phyloP scores from a whole-genome alignment of 2,329 filamentous ascomycete genomes.

The Capronia americana region DNA sequence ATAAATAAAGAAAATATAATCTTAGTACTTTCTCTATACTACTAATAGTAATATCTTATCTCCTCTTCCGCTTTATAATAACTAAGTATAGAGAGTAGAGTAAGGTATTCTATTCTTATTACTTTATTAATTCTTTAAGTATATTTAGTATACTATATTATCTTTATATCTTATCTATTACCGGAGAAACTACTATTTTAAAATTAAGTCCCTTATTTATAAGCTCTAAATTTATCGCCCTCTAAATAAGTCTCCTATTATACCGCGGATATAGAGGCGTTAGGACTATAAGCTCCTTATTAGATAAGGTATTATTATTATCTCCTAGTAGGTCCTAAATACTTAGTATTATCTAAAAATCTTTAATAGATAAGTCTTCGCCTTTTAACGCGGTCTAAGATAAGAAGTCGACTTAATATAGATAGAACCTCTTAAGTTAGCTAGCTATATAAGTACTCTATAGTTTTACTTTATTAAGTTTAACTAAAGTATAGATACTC shows the following conservation, averaged over 20 bases:
- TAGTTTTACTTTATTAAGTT: neutral
- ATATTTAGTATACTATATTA: neutral
- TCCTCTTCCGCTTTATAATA: conserved; percentile 10
- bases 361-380: neutral
- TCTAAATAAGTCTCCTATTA: neutral
- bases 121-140: neutral
- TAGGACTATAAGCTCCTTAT: too few relatives aligned
- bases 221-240: neutral
- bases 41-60: neutral
- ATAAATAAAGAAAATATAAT: neutral
- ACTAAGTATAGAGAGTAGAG: neutral
- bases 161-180: neutral
- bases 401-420: neutral
- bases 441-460: neutral
- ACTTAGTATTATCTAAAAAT: neutral
- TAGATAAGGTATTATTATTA: too few relatives aligned
- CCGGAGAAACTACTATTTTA: neutral
- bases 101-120: neutral
- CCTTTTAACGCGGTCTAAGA: neutral
- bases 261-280: neutral
- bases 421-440: conserved; percentile 5
- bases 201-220: neutral
- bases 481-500: neutral
- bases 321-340: too few relatives aligned
- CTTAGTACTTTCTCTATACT: neutral